Conservation (phyloP, 495 filamentous ascomycete species). For the Aspergillus conjunctus region DNA sequence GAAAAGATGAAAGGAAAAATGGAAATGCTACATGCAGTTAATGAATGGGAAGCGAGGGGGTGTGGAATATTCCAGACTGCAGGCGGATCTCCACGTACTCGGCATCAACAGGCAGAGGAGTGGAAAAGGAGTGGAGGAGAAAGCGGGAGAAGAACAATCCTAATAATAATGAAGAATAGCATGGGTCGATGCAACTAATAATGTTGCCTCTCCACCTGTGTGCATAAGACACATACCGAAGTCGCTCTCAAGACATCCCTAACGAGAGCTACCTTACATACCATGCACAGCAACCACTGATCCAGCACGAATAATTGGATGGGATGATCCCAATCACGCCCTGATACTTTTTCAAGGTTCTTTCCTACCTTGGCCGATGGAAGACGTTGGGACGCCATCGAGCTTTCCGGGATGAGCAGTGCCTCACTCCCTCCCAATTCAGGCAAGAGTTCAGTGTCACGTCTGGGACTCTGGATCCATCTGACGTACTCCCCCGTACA, state of each 20-base stretch:
- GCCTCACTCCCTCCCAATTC: background rate
- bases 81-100: constrained; percentile 2
- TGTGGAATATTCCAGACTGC: constrained; percentile 7
- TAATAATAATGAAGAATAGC: background rate
- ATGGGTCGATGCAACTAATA: constrained; percentile 7
- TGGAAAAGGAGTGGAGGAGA: background rate
- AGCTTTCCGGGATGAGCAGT: background rate
- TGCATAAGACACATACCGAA: background rate
- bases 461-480: background rate
- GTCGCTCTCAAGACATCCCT: background rate
- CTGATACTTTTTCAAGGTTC: background rate
- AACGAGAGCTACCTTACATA: no score
- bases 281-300: background rate
- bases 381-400: background rate
- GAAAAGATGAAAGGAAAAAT: background rate
- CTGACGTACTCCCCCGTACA: background rate
- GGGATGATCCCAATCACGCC: background rate
- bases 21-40: no score
- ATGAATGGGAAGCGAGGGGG: background rate
- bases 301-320: background rate
- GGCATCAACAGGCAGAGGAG: background rate
- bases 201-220: constrained; percentile 2
- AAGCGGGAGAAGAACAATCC: background rate
- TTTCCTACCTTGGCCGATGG: background rate
- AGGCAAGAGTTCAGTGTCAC: background rate